Evolutionary conservation across 495 filamentous ascomycete species (phyloP).

Genomic region (Aspergillus bertholletiae): DNA sequence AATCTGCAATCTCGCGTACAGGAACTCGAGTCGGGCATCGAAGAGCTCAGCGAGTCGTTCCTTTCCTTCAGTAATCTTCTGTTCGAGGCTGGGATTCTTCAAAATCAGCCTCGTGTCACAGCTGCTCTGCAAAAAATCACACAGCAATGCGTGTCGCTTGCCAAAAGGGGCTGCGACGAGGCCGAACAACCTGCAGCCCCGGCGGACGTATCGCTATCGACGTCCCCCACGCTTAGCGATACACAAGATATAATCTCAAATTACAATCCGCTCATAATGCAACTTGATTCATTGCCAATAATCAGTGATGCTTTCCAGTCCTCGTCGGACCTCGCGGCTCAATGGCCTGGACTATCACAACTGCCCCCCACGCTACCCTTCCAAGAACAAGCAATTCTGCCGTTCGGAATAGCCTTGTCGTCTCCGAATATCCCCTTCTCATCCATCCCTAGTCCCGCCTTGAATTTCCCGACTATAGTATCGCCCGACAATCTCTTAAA

Average conservation of each 20-base stretch:
- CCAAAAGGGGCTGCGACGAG: constrained; percentile 28
- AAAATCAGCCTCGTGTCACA: constrained; percentile 30
- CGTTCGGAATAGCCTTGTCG: constrained; percentile 20
- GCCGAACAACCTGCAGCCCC: constrained; percentile 10
- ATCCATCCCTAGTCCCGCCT: constrained; percentile 6
- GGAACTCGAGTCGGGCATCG: constrained; percentile 62
- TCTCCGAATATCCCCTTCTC: constrained; percentile 12
- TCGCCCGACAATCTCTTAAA: constrained; percentile 9
- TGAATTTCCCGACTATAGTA: constrained; percentile 10
- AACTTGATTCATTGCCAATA: constrained; percentile 8
- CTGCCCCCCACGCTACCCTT: constrained; percentile 19
- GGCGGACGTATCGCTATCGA: constrained; percentile 4
- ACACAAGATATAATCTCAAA: constrained; percentile 11
- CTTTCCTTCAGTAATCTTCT: constrained; percentile 62
- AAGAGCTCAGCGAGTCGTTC: constrained; percentile 74
- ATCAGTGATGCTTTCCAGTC: constrained; percentile 10
- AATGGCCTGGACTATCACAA: constrained; percentile 14
- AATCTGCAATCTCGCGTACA: constrained; percentile 67
- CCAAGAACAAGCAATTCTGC: constrained; percentile 21
- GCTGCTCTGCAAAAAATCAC: constrained; percentile 44
- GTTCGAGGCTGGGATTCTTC: constrained; percentile 45
- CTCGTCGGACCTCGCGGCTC: constrained; percentile 5
- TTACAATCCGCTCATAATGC: constrained; percentile 9
- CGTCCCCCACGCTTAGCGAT: constrained; percentile 5
- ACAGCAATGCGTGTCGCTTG: constrained; percentile 43